Conservation (phyloP, 2,329 filamentous ascomycete species). For the Fusarium decemcellulare region DNA sequence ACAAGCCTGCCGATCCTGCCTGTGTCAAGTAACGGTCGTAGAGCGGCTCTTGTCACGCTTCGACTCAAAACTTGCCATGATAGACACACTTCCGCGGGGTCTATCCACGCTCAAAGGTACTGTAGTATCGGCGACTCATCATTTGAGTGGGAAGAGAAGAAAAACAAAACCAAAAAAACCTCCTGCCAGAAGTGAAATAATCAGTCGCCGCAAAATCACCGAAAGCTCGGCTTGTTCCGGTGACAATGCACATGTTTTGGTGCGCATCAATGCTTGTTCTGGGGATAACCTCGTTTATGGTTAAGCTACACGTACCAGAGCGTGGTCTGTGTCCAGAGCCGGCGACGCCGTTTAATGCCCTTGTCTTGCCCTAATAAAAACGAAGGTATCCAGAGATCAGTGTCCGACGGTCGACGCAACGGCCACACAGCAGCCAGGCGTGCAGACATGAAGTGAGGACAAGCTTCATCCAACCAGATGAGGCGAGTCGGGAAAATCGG, state of each 20-base stretch:
- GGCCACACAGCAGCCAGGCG: neutral
- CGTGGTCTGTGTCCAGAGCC: constrained; percentile 35
- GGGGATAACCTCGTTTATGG: constrained; percentile 20
- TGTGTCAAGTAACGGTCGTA: constrained; percentile 26
- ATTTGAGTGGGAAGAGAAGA: too few relatives aligned
- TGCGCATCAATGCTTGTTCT: constrained; percentile 32
- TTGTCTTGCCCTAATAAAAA: too few relatives aligned
- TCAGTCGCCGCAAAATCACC: constrained; percentile 31
- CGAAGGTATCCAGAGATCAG: too few relatives aligned
- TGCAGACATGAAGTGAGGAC: constrained; percentile 15
- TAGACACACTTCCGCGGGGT: constrained; percentile 29
- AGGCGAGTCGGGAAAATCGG: constrained; percentile 45
- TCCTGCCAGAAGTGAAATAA: constrained; percentile 8
- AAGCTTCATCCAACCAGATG: constrained; percentile 29
- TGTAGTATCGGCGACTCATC: too few relatives aligned
- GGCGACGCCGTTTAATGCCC: constrained; percentile 16
- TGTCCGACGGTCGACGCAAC: neutral
- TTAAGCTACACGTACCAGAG: constrained; percentile 23
- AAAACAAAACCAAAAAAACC: too few relatives aligned
- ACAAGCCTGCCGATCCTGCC: constrained; percentile 29
- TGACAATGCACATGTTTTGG: neutral
- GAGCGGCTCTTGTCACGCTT: constrained; percentile 32
- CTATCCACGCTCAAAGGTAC: neutral
- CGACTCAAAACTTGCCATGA: constrained; percentile 24
- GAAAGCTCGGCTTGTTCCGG: constrained; percentile 27